Evolutionary conservation across 2,329 filamentous ascomycete species (phyloP).

Genomic region (Madurella mycetomatis): DNA sequence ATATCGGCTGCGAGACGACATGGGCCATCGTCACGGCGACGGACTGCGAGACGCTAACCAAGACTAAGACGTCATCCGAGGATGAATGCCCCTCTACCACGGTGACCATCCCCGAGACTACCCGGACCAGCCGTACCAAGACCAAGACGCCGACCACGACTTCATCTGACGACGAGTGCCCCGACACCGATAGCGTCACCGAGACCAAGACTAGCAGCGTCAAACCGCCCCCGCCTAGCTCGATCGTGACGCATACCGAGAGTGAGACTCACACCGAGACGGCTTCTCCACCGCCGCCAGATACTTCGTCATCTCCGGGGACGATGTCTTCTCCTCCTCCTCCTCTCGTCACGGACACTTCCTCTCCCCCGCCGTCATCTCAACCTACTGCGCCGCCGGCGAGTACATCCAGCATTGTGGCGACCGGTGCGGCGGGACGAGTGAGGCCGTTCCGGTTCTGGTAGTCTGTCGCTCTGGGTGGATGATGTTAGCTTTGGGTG

Average conservation of each 20-base stretch:
- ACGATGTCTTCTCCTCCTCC: not conserved
- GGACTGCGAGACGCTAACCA: not conserved
- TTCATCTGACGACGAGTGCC: not conserved
- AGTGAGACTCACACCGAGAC: no score
- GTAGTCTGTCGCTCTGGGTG: not conserved
- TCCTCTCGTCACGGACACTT: no score
- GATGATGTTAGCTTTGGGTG: no score
- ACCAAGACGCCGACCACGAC: not conserved
- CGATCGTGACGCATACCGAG: not conserved
- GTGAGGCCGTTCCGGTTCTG: constrained; percentile 6
- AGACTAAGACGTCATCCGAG: no score
- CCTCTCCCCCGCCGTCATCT: not conserved
- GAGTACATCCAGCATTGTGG: not conserved
- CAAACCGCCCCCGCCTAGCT: not conserved
- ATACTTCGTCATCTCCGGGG: not conserved
- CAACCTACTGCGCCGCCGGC: not conserved
- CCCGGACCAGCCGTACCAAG: not conserved
- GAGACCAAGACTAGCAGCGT: not conserved
- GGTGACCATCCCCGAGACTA: no score
- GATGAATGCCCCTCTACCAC: no score
- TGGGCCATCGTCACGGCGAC: constrained; percentile 10
- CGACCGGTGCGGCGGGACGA: not conserved
- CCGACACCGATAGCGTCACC: not conserved
- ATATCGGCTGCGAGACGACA: constrained; percentile 18
- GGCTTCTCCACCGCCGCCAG: not conserved